phyloP scores from a whole-genome alignment of 257 asterid species.

The Lithospermum erythrorhizon region DNA sequence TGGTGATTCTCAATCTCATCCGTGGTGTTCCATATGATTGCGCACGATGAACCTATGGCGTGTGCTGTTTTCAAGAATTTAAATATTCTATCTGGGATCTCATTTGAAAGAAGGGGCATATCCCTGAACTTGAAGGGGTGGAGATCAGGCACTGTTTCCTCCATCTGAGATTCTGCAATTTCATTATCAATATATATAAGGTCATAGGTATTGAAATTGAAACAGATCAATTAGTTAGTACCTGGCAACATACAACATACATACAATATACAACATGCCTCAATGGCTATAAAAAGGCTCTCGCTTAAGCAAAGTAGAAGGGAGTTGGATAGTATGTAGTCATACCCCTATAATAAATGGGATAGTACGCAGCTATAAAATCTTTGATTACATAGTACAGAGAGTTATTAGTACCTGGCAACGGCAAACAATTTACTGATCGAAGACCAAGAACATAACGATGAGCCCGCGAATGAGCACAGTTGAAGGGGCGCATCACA shows the following conservation, averaged over 20 bases:
- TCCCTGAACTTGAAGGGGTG: conserved; percentile 19
- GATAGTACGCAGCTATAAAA: too few species aligned
- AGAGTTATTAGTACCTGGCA: too few species aligned
- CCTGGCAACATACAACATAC: too few species aligned
- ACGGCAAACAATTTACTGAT: conserved; percentile 19
- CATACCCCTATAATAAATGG: too few species aligned
- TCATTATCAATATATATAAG: not conserved
- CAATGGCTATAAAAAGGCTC: too few species aligned
- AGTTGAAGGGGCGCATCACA: conserved; percentile 27
- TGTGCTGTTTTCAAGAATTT: conserved; percentile 12
- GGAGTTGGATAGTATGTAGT: too few species aligned
- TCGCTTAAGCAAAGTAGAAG: too few species aligned
- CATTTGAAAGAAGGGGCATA: not conserved
- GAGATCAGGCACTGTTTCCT: conserved; percentile 20
- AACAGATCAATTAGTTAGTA: not conserved
- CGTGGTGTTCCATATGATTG: conserved; percentile 30
- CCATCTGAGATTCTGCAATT: conserved; percentile 24
- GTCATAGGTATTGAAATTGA: not conserved
- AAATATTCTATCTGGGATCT: not conserved
- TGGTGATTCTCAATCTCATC: conserved; percentile 13
- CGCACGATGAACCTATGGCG: conserved; percentile 19
- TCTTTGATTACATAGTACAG: too few species aligned
- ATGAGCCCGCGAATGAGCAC: conserved; percentile 23
- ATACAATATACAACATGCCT: too few species aligned
- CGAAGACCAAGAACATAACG: conserved; percentile 17